A percentile compares a stretch with the other conserved stretches of the same genome.
These are phyloP conservation scores for Apiospora kogelbergensis DNA, from an alignment of 2,329 filamentous ascomycete species.

Conservation along the genomic window DNA sequence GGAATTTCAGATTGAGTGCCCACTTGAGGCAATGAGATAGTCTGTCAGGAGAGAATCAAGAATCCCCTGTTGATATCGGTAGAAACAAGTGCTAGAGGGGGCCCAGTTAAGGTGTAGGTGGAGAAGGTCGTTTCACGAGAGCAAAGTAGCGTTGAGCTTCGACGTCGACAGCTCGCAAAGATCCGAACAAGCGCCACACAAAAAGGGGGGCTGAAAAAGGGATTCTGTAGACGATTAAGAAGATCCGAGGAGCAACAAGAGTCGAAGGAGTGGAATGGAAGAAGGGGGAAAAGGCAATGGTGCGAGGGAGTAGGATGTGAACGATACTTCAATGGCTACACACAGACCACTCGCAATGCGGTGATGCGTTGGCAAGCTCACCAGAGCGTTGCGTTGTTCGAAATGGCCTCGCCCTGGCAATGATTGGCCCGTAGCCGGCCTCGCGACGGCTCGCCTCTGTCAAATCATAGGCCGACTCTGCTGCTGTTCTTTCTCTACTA, in stretches of 20 bases:
- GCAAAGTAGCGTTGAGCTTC: not conserved
- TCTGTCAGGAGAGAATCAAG: not conserved
- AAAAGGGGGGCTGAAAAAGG: not conserved
- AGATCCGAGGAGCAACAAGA: not conserved
- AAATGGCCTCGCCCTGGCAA: slow-evolving; percentile 3
- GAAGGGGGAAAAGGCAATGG: not conserved
- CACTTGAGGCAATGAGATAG: not conserved
- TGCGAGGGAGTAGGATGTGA: slow-evolving; percentile 7
- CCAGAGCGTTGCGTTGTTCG: slow-evolving; percentile 10
- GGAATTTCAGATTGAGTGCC: not conserved
- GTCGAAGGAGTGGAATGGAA: slow-evolving; percentile 1
- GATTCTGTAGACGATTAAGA: not conserved
- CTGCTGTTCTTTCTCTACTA: not conserved
- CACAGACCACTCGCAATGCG: slow-evolving; percentile 13
- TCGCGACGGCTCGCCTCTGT: slow-evolving; percentile 7
- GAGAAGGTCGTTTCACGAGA: not conserved
- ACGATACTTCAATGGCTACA: slow-evolving; percentile 11
- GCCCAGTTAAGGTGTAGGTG: not conserved
- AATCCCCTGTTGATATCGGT: not conserved
- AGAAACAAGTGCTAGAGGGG: not conserved
- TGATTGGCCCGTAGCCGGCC: slow-evolving; percentile 9
- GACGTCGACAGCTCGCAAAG: not conserved
- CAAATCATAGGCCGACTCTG: slow-evolving; percentile 7
- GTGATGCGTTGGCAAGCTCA: slow-evolving; percentile 13
- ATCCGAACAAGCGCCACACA: not conserved